Evolutionary conservation across 2,329 filamentous ascomycete species (phyloP), one percentile per base, ranked within the genome.

Genomic region (Fusarium haematococcum): DNA sequence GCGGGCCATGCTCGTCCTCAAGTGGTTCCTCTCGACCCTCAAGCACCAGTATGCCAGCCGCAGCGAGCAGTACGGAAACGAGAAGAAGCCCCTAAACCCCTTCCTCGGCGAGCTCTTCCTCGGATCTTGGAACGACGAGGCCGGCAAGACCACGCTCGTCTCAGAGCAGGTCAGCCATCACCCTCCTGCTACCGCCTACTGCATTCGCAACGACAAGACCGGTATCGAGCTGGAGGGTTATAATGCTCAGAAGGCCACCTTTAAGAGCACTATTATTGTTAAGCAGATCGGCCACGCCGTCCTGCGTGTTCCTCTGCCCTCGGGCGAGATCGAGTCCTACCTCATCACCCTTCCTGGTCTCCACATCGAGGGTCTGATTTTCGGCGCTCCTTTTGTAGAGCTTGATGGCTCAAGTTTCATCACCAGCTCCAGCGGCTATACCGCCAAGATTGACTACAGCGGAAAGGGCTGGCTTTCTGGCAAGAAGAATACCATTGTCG

Each of bases 61-160:
- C 68, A 97, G 94, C 81, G 95, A 98, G 77, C 86, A 91, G 78
- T 91, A 88, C 74, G 95, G 95, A 59, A 97, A 95, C 80, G 96
- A 98, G 88, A 98, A 98, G 91, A 99, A 98, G 87, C 96, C 96
- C 3, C 86, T 99, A 69, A 98, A 99, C 81, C 97, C 97, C 0
- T 98, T 99, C 85, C 85, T 99, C 39, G 96, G 96, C 66, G 96
- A 99, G 86, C 89, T 98, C 37, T 98, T 98, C 85, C 84, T 98
- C 32, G 97, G 96, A 27, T 93, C 92, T 79, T 99, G 97, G 97
- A 90, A 93, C 68, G 94, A 97, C 80, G 88, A 91, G 56, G 90
- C 91, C 63, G 96, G 96, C 67, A 93, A 91, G 57, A 98, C 97
- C 32, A 91, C 93, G 77, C 89, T 99, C 75, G 89, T 98, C 78